These are phyloP conservation scores for Fusarium praegraminearum DNA, from an alignment of 2,329 filamentous ascomycete species.

Conservation along the genomic window DNA sequence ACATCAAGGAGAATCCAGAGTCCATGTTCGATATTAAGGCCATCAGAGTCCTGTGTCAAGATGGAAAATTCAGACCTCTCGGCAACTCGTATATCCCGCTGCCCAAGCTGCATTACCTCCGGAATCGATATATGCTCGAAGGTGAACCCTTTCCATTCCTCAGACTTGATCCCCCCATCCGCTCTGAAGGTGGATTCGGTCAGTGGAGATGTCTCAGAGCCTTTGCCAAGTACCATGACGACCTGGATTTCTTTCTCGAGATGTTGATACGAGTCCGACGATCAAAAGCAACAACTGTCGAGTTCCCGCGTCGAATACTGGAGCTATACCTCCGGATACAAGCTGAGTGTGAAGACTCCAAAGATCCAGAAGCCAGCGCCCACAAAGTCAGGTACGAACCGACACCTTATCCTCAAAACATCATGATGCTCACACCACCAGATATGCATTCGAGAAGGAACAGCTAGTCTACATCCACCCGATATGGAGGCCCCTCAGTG, in stretches of 20 bases:
- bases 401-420: neutral
- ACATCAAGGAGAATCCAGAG: slow-evolving; percentile 38
- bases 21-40: slow-evolving; percentile 41
- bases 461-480: slow-evolving; percentile 40
- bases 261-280: slow-evolving; percentile 36
- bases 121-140: slow-evolving; percentile 44
- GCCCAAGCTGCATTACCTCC: slow-evolving; percentile 43
- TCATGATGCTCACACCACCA: slow-evolving; percentile 15
- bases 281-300: slow-evolving; percentile 31
- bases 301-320: slow-evolving; percentile 42
- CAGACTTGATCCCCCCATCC: slow-evolving; percentile 34
- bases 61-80: slow-evolving; percentile 34
- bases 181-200: slow-evolving; percentile 32
- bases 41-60: slow-evolving; percentile 35
- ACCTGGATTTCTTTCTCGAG: slow-evolving; percentile 43
- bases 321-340: slow-evolving; percentile 44
- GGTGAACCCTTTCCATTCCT: slow-evolving; percentile 42
- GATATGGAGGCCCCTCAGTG: slow-evolving; percentile 42
- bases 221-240: slow-evolving; percentile 35
- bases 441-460: slow-evolving; percentile 38
- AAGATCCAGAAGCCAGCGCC: slow-evolving; percentile 17
- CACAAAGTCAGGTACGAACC: slow-evolving; percentile 39
- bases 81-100: slow-evolving; percentile 41
- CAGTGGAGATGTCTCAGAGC: slow-evolving; percentile 40
- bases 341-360: slow-evolving; percentile 37